Percentiles rank a stretch among this genome's conserved stretches.
These are phyloP conservation scores for Rhododendron williamsianum DNA, from an alignment of 148 eudicot species.

Conservation along the genomic window DNA sequence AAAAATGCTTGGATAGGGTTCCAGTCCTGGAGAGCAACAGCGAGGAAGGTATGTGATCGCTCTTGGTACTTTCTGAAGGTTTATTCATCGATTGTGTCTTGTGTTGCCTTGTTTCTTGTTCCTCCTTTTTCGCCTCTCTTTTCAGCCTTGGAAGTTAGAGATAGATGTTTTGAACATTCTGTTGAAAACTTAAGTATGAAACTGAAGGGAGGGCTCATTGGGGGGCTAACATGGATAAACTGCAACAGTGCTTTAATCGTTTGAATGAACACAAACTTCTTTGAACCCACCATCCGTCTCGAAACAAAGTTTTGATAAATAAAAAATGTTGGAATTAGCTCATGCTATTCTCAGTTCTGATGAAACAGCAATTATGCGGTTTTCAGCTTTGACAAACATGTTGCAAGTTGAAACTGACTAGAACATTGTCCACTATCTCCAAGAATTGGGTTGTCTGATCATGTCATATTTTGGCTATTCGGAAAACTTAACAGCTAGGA, in stretches of 20 bases:
- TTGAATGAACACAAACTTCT: neutral
- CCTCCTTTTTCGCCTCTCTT: neutral
- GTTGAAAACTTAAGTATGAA: neutral
- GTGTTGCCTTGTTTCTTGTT: neutral
- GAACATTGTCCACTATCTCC: neutral
- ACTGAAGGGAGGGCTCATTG: neutral
- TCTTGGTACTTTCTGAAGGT: neutral
- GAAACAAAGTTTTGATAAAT: neutral
- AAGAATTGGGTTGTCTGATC: neutral
- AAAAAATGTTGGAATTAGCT: neutral
- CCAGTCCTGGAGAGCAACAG: conserved; percentile 90
- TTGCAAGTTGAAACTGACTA: neutral
- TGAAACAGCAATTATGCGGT: neutral
- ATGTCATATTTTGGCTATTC: too few relatives aligned
- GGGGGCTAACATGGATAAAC: neutral
- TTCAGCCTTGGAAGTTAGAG: neutral
- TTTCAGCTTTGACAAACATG: neutral
- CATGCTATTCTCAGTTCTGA: neutral
- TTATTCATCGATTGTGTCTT: neutral
- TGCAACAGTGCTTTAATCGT: neutral
- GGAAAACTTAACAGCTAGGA: neutral
- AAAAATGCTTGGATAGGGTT: conserved; percentile 98
- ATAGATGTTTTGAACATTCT: neutral
- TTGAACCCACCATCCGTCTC: neutral
- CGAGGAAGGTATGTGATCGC: conserved; percentile 42